Evolutionary conservation across 352 stramenopile species (phyloP).

Genomic region (Blastocystis sp.): DNA sequence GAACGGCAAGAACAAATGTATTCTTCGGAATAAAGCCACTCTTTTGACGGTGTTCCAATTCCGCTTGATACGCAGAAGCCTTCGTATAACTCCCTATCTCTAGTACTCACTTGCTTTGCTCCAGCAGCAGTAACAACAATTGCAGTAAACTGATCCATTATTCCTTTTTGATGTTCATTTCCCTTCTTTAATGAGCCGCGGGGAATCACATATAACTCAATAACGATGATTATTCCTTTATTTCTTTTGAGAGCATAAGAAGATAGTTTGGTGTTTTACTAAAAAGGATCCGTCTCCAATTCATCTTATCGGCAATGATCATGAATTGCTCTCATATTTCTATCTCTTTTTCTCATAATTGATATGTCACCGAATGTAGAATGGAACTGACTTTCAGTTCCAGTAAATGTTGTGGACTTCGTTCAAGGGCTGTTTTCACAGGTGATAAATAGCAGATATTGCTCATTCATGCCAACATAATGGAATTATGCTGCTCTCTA

Average conservation of each 20-base stretch:
- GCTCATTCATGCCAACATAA: too few species aligned
- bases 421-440: too few species aligned
- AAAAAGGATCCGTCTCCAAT: neutral
- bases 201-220: too few species aligned
- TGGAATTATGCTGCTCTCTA: too few species aligned
- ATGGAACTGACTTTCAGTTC: neutral
- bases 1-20: conserved; percentile 61
- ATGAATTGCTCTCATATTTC: neutral
- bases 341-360: neutral
- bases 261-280: too few species aligned
- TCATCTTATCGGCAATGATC: neutral
- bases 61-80: conserved; percentile 56
- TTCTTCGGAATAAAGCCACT: conserved; percentile 60
- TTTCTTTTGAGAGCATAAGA: too few species aligned
- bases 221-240: too few species aligned
- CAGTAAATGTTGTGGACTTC: too few species aligned
- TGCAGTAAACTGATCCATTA: conserved; percentile 62
- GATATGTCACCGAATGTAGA: neutral
- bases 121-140: conserved; percentile 59
- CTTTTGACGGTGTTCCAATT: conserved; percentile 62
- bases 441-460: too few species aligned
- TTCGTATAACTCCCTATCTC: neutral
- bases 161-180: neutral
- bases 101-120: conserved; percentile 33
- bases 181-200: neutral